Base-by-base conservation (phyloP, 2,329 filamentous ascomycete species). In the Massarina eburnea region DNA sequence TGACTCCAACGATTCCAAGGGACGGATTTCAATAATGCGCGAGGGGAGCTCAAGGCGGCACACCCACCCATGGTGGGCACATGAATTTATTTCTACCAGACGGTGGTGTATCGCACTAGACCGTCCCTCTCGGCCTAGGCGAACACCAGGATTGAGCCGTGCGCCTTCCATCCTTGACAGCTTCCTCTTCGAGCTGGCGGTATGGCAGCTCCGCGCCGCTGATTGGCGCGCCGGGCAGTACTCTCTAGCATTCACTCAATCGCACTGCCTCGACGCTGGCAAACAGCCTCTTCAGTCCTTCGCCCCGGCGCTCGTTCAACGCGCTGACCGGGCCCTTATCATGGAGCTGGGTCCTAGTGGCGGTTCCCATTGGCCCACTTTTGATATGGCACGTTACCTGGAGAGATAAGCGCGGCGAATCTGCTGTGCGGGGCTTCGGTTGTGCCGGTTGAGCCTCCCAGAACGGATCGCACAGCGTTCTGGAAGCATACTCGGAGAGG, bases 361-460 rank as follows among this genome's bases (percentile, higher is more conserved):
- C 37, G 21, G 8, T 24, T 20, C 22, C 35, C 26, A 56, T 57
- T 55, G 54, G 55, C 54, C 55, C 30, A 59, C 46, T 15, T 46
- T 50, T 51, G 59, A 61, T 58, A 58, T 57, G 50, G 57, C 41
- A 37, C 20, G 48, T 62, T 49, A 42, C 39, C 36, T 43, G 35
- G 37, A 36, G 21, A 49, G 63, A 69, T 68, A 69, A 66, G 56
- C 64, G 65, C 61, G 64, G 63, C 65, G 57, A 67, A 60, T 56
- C 43, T 58, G n/a, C n/a, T n/a, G 51, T 46, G 59, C 55, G 60
- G 59, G 59, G 61, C 57, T 19, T 64, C 66, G 65, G 66, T 59
- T 63, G 61, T 65, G 53, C 49, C 66, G 65, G 66, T 59, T 63
- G 61, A 66, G 53, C 49, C 59, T 49, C 63, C 55, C 34, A 41